Conservation (phyloP, 2,329 filamentous ascomycete genomes). For the Acrodontium crateriforme region DNA sequence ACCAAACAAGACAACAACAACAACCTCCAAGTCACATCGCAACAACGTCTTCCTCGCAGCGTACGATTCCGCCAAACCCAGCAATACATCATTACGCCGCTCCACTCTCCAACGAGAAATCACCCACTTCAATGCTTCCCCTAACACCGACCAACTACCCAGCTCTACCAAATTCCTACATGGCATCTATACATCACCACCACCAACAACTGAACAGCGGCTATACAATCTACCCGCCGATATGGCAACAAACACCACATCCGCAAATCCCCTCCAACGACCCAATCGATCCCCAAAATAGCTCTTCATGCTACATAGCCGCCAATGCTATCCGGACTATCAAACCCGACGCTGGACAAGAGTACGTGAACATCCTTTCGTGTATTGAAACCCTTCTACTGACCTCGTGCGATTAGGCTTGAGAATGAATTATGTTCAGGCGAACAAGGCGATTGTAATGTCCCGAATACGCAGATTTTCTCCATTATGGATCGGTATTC, state of each 20-base stretch:
- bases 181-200: too few relatives aligned
- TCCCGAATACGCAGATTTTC: conserved; percentile 31
- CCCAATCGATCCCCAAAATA: conserved; percentile 3
- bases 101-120: too few relatives aligned
- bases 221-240: neutral
- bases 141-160: too few relatives aligned
- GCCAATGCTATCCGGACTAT: conserved; percentile 33
- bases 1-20: neutral
- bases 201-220: neutral
- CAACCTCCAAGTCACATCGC: neutral
- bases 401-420: too few relatives aligned
- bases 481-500: conserved; percentile 32
- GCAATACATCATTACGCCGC: neutral
- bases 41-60: neutral
- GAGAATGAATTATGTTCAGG: conserved; percentile 29
- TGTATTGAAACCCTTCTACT: too few relatives aligned
- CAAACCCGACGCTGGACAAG: conserved; percentile 24
- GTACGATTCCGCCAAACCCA: neutral
- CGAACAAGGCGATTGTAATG: conserved; percentile 26
- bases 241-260: neutral
- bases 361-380: too few relatives aligned
- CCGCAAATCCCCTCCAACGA: neutral
- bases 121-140: neutral
- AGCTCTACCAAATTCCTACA: too few relatives aligned
- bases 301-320: conserved; percentile 26